A percentile compares a stretch with the other conserved stretches of the same genome.
These are phyloP conservation scores for Leptomonas pyrrhocoris DNA, from an alignment of 208 protist species.

Conservation along the genomic window DNA sequence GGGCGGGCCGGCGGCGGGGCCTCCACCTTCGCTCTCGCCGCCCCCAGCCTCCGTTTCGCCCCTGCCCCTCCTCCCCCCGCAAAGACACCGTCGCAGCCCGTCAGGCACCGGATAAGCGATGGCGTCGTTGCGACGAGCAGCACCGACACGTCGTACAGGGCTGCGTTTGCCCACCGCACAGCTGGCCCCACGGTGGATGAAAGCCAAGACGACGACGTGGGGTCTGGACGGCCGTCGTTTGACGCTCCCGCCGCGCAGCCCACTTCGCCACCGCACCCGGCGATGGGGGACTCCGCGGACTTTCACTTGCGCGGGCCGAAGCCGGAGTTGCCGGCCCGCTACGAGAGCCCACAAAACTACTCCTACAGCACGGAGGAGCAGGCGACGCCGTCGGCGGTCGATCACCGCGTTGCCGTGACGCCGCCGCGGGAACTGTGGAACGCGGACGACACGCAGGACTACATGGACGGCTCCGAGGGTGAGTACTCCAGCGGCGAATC, in stretches of 20 bases:
- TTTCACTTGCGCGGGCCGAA: slow-evolving; percentile 2
- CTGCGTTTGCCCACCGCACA: not conserved
- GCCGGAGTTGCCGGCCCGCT: slow-evolving; percentile 10
- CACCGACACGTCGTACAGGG: not conserved
- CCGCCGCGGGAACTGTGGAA: slow-evolving; percentile 10
- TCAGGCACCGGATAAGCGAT: not conserved
- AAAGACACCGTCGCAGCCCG: not conserved
- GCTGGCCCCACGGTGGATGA: not conserved
- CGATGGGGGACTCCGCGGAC: slow-evolving; percentile 11
- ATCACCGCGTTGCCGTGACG: slow-evolving; percentile 14
- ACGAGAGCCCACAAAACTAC: not conserved
- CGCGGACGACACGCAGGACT: slow-evolving; percentile 9
- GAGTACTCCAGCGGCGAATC: slow-evolving; percentile 14
- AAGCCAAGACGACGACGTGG: not conserved
- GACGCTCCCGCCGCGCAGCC: not conserved
- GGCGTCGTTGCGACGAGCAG: not conserved
- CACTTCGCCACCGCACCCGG: not conserved
- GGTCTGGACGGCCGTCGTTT: not conserved
- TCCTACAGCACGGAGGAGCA: slow-evolving; percentile 8
- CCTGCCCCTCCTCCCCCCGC: slow-evolving; percentile 1
- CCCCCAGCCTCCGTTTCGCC: slow-evolving; percentile 14
- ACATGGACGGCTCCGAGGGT: slow-evolving; percentile 9
- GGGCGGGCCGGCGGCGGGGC: not conserved
- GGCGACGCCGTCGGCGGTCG: slow-evolving; percentile 4
- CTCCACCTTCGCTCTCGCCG: slow-evolving; percentile 1